Evolutionary conservation across 2,329 filamentous ascomycete species (phyloP).

Genomic region (Talaromyces sp.): DNA sequence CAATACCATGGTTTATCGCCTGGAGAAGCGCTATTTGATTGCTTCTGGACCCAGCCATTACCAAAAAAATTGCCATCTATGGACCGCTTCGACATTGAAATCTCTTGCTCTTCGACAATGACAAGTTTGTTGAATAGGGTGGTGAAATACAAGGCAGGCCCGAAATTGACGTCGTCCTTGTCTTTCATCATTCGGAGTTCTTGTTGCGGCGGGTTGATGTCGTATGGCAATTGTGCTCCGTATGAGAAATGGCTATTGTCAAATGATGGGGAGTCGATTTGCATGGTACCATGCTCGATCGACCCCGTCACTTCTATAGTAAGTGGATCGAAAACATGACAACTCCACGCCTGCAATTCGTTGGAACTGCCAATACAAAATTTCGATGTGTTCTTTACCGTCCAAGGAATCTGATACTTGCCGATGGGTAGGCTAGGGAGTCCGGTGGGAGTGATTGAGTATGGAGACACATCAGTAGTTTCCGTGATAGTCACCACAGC

Average conservation of each 20-base stretch:
- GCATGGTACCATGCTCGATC: conserved; percentile 24
- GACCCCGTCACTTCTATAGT: conserved; percentile 26
- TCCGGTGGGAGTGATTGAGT: conserved; percentile 39
- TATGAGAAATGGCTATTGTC: conserved; percentile 45
- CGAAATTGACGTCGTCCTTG: conserved; percentile 48
- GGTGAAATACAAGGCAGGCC: conserved; percentile 60
- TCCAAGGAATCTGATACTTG: conserved; percentile 42
- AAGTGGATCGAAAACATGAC: conserved; percentile 30
- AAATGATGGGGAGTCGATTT: conserved; percentile 33
- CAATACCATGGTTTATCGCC: conserved; percentile 64
- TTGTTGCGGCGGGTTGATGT: conserved; percentile 36
- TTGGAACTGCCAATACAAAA: conserved; percentile 40
- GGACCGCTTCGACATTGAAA: conserved; percentile 22
- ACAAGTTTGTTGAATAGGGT: conserved; percentile 60
- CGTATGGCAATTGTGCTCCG: conserved; percentile 54
- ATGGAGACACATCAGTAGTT: conserved; percentile 46
- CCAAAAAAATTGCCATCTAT: conserved; percentile 10
- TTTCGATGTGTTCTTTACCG: conserved; percentile 42
- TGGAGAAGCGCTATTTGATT: conserved; percentile 39
- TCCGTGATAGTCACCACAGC: conserved; percentile 43
- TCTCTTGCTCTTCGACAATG: conserved; percentile 39
- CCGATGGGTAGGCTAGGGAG: conserved; percentile 47
- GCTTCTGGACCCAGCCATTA: conserved; percentile 24
- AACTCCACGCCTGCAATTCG: conserved; percentile 48
- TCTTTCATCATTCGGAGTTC: conserved; percentile 52